Evolutionary conservation across 805 yeast species (phyloP), one percentile per base, ranked within the genome.

Genomic region (Tetrapisispora namnaoensis): DNA sequence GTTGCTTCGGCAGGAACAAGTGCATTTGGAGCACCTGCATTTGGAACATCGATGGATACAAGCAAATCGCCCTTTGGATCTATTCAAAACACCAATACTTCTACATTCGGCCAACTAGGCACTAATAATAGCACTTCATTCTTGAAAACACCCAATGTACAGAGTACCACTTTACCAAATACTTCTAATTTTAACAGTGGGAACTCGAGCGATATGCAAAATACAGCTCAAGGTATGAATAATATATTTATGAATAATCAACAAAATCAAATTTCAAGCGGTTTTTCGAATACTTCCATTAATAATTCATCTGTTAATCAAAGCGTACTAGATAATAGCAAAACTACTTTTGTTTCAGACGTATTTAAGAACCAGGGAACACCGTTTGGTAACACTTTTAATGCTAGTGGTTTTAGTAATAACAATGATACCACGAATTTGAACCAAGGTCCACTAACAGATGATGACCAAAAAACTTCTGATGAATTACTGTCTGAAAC

Each of bases 401-500:
- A 14, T 13, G 4, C 20, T 10, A 17, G 7, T 17, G 11, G 7
- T 3, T 17, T 6, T 36, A 6, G 10, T 5, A 7, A 36, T 17
- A 18, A 18, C 17, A 24, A 16, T n/a, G 27, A 9, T 40, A 13
- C 7, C 13, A 3, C 13, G 24, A 27, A 11, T n/a, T 60, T 64
- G 40, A 48, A 49, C 14, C 78, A 74, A 54, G 72, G 71, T 34
- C 53, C 52, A 2, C 54, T 49, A 5, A 62, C 66, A 39, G 62
- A 60, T 4, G 66, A 61, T 22, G 58, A 58, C 20, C 50, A 44
- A 13, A 65, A 54, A 10, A 56, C 63, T 6, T 70, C 65, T 4
- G 69, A 66, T 0, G 77, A 74, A 3, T 55, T 80, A 3, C 66
- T 75, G 44, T 75, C 73, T 4, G 66, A 58, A 2, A 70, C 79